phyloP scores from a whole-genome alignment of 2,329 filamentous ascomycete species.

The Dactylellina leptospora region DNA sequence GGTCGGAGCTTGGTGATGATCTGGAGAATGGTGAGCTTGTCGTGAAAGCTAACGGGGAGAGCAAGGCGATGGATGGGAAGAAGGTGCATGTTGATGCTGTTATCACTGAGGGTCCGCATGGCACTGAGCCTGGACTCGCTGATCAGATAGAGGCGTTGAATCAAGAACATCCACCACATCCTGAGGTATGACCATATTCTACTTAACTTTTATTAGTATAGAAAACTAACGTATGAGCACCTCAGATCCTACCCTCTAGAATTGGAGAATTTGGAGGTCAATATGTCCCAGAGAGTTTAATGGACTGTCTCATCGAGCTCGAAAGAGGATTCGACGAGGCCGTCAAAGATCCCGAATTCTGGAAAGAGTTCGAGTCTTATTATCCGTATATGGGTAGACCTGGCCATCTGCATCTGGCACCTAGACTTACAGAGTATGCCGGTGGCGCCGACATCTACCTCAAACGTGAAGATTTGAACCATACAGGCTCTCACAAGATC shows the following conservation, averaged over 20 bases:
- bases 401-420: conserved; percentile 87
- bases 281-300: conserved; percentile 95
- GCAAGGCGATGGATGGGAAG: conserved; percentile 67
- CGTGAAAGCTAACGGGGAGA: conserved; percentile 68
- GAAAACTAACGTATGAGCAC: conserved; percentile 57
- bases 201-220: background rate
- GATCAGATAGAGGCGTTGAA: conserved; percentile 86
- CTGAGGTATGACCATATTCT: conserved; percentile 55
- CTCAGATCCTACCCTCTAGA: conserved; percentile 75
- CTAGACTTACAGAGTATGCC: conserved; percentile 85
- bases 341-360: conserved; percentile 87
- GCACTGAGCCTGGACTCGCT: conserved; percentile 74
- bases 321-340: conserved; percentile 90
- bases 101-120: conserved; percentile 68
- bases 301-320: conserved; percentile 92
- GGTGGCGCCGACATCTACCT: conserved; percentile 96
- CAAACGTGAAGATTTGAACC: conserved; percentile 96
- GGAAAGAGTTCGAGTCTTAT: conserved; percentile 95
- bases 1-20: conserved; percentile 59
- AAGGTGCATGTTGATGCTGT: conserved; percentile 73
- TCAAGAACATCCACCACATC: conserved; percentile 62
- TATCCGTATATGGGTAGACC: conserved; percentile 98
- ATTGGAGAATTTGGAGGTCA: conserved; percentile 97
- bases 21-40: conserved; percentile 59
- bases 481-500: conserved; percentile 98